Evolutionary conservation across 768 basidiomycete species (phyloP), one percentile per base, ranked within the genome.

Genomic region (Kwoniella newhampshirensis): DNA sequence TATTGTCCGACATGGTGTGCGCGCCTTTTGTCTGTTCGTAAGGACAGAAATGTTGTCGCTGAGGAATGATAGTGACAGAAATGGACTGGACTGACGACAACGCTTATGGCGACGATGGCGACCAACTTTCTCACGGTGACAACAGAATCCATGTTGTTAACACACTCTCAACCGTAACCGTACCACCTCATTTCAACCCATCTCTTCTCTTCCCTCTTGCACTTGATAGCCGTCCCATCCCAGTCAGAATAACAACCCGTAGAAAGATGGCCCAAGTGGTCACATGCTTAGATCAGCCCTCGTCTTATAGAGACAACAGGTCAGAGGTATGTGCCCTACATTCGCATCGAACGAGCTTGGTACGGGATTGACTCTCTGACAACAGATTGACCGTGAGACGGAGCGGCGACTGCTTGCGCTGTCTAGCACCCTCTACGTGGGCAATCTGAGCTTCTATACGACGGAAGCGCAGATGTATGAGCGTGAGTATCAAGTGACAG

Each of bases 281-380:
- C 44, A 71, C 82, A 26, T 77, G 87, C 30, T 82, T 97, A 65
- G 94, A 97, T 79, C 88, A 91, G 76, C 93, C 92, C 43, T 96
- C 92, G 4, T 91, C 91, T 76, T 99, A 99, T 79, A 91, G 92
- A 75, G 94, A 99, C 78, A 93, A 89, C 13, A 88, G 93, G 77
- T 81, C 82, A 36, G 84, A 87, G 53, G 79, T 91, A 46, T 32
- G 71, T 62, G 4, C 43, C n/a, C n/a, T n/a, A n/a, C n/a, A n/a
- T n/a, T n/a, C n/a, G n/a, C n/a, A n/a, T n/a, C 25, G 23, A 41
- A 18, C 35, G 12, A 58, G 30, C 5, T 55, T 51, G 4, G n/a
- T n/a, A n/a, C n/a, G n/a, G n/a, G n/a, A n/a, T n/a, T n/a, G n/a
- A n/a, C n/a, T n/a, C 27, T 61, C 23, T 13, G 21, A 9, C 27